These are phyloP conservation scores for Adansonia madagascariensis DNA, from an alignment of 441 rosid genomes.

Conservation along the genomic window DNA sequence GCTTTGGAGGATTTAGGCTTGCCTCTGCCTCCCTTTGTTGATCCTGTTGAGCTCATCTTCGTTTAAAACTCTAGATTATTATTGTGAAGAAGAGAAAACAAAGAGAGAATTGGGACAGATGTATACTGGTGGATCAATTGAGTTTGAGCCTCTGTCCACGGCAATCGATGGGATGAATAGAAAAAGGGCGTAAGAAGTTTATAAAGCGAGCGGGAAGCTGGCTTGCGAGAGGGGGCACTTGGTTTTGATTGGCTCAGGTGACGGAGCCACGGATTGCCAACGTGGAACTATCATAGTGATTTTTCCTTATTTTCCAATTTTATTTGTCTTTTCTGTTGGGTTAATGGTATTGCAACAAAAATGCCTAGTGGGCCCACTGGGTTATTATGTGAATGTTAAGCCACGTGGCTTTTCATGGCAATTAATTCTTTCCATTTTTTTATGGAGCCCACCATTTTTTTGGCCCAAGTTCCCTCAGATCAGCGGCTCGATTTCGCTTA, in stretches of 20 bases:
- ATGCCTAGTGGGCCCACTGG: too few relatives aligned
- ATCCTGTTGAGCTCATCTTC: constrained; percentile 36
- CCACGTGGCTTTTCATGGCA: too few relatives aligned
- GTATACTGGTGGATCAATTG: not conserved
- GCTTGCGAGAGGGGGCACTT: not conserved
- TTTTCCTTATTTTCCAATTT: too few relatives aligned
- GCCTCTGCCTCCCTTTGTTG: constrained; percentile 54
- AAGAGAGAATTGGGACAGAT: not conserved
- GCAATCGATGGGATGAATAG: not conserved
- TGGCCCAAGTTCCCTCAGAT: too few relatives aligned
- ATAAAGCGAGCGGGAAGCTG: not conserved
- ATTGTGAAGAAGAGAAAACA: not conserved
- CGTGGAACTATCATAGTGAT: constrained; percentile 5
- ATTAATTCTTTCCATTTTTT: too few relatives aligned
- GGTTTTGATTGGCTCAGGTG: constrained; percentile 19
- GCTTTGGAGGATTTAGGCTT: constrained; percentile 50
- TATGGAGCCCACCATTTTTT: too few relatives aligned
- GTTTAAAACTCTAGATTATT: constrained; percentile 7
- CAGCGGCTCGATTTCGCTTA: too few relatives aligned
- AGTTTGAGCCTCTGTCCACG: not conserved
- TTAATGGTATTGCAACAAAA: too few relatives aligned
- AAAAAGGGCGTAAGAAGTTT: not conserved
- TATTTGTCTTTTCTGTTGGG: too few relatives aligned
- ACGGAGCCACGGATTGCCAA: constrained; percentile 14
- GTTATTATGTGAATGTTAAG: too few relatives aligned